Base-by-base conservation (phyloP, 768 basidiomycete species). In the Stropharia rugosoannulata region DNA sequence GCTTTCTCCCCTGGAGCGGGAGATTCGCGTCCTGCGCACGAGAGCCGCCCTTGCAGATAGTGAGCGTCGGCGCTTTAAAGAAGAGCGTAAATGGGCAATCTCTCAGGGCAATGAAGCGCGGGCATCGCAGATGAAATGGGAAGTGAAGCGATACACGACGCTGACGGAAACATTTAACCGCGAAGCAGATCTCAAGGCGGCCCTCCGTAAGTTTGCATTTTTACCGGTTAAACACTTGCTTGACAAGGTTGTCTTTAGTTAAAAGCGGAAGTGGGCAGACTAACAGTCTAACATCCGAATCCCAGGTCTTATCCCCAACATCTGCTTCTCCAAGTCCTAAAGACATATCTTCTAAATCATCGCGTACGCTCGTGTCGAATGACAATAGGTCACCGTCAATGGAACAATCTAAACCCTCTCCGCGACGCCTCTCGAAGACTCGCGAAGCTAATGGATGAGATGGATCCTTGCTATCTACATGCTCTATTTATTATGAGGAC, bases 21-120 rank as follows among this genome's bases (percentile, higher is more conserved):
- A 91, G 63, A 80, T 92, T n/a, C 85, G 86, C 32, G 75, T 82
- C 12, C 78, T 94, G 18, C 81, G 90, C 46, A 84, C 89, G 45
- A 82, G 89, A 25, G 91, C 91, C 7, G 86, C 89, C 16, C 70
- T 91, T 55, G 91, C 92, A 22, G 92, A 92, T 62, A 90, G 85
- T 57, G 90, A 94, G 70, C 82, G 89, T 16, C 80, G 92, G 39
- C 79, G 90, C 52, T 89, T 85, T 73, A 89, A 85, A 74, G 92
- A 94, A 70, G 92, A 94, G 70, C 80, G 84, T 60, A 90, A 92
- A 67, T 94, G 92, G 92, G 92, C 92, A 0, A 66, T 86, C 38
- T 87, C 88, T 16, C 85, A 88, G 66, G 90, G 90, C 0, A 91
- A 94, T 65, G 57, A 74, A 42, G 84, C 89, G 8, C 81, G 90